These are phyloP conservation scores for Zygosaccharomyces pseudobailii DNA, from an alignment of 1,139 yeast species.

Conservation along the genomic window DNA sequence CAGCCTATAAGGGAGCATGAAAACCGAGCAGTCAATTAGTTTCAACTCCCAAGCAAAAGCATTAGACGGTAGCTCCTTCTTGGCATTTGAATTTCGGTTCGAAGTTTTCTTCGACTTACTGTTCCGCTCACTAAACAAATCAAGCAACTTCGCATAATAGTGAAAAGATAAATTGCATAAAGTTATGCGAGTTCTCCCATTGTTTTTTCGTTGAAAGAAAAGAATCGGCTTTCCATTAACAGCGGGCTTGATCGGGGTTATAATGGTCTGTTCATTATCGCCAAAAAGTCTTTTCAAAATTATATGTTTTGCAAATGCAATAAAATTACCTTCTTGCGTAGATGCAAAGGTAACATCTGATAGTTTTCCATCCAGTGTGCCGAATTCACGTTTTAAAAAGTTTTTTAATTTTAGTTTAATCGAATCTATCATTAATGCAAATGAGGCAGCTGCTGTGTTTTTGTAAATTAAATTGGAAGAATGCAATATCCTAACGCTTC, in stretches of 20 bases:
- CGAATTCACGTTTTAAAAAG: slow-evolving; percentile 41
- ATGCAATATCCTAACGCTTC: slow-evolving; percentile 25
- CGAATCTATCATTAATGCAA: slow-evolving; percentile 19
- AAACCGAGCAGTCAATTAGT: slow-evolving; percentile 50
- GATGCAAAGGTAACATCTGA: slow-evolving; percentile 34
- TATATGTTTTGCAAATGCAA: slow-evolving; percentile 29
- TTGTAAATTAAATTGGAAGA: slow-evolving; percentile 28
- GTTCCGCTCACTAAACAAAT: slow-evolving; percentile 12
- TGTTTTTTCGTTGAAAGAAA: slow-evolving; percentile 29
- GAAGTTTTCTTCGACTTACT: not conserved
- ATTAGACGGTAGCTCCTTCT: not conserved
- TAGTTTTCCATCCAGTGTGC: slow-evolving; percentile 37
- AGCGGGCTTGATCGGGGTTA: slow-evolving; percentile 33
- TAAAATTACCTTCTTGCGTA: slow-evolving; percentile 35
- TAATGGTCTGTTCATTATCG: slow-evolving; percentile 31
- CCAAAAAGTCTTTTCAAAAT: slow-evolving; percentile 24
- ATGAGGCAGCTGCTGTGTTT: slow-evolving; percentile 24
- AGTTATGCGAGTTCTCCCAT: slow-evolving; percentile 36
- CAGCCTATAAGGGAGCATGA: slow-evolving; percentile 56
- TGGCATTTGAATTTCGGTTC: too few species aligned
- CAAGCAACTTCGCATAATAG: slow-evolving; percentile 56
- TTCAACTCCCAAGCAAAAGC: slow-evolving; percentile 39
- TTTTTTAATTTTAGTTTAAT: slow-evolving; percentile 31
- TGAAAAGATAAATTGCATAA: slow-evolving; percentile 45
- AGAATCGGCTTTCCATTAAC: slow-evolving; percentile 37